Conservation (phyloP, 345 rosid genomes). For the Gossypium arboreum region DNA sequence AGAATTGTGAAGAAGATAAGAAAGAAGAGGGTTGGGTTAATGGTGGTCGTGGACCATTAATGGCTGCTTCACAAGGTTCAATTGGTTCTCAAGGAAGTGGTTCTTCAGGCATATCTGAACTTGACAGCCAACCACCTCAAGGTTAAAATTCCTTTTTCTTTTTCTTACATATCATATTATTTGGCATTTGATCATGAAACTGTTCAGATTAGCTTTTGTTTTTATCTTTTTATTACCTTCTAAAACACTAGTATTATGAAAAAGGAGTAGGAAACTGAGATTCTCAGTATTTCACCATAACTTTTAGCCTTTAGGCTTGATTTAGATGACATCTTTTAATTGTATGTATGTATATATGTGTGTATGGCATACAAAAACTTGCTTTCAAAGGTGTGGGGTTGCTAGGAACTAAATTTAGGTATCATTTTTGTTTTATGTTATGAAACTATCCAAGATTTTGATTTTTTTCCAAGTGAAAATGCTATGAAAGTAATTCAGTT, state of each 20-base stretch:
- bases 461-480: not conserved
- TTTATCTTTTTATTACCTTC: not conserved
- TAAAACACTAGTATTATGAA: no score
- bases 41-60: constrained; percentile 14
- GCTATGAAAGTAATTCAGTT: not conserved
- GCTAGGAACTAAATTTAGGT: not conserved
- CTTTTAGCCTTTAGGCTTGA: not conserved
- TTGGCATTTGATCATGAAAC: constrained; percentile 12
- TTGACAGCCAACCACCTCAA: constrained; percentile 43
- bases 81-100: constrained; percentile 61
- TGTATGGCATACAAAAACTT: not conserved
- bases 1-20: constrained; percentile 26
- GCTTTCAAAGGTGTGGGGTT: not conserved
- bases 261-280: not conserved
- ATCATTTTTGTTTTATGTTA: no score
- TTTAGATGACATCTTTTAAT: not conserved
- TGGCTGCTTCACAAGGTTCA: constrained; percentile 33
- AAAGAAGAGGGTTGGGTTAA: constrained; percentile 16
- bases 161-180: not conserved
- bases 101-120: constrained; percentile 54
- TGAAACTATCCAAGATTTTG: not conserved
- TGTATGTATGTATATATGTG: not conserved
- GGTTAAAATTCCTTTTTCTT: constrained; percentile 27
- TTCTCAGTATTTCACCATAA: not conserved
- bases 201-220: not conserved